These are phyloP conservation scores for Moesziomyces sp. DNA, from an alignment of 1,284 basidiomycete genomes.

Conservation along the genomic window DNA sequence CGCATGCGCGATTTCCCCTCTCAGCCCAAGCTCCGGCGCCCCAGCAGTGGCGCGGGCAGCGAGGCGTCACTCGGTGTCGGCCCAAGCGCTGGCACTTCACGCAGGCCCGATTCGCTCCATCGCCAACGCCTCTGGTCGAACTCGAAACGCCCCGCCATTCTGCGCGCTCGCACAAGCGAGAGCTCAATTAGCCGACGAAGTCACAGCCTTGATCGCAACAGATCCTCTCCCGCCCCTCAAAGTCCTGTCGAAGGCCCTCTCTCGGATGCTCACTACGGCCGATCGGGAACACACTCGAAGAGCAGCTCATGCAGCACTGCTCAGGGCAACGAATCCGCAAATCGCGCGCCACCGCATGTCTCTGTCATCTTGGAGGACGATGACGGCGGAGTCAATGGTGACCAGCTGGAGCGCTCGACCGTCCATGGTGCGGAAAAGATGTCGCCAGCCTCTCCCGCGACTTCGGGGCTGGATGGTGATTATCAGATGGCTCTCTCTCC, in stretches of 20 bases:
- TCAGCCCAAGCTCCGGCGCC: constrained; percentile 12
- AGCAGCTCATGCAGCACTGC: constrained; percentile 32
- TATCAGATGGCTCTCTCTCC: constrained; percentile 22
- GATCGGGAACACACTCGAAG: constrained; percentile 28
- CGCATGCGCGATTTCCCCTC: constrained; percentile 14
- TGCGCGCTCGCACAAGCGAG: constrained; percentile 36
- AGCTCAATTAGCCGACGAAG: constrained; percentile 29
- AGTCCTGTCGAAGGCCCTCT: constrained; percentile 19
- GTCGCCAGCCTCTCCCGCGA: not conserved
- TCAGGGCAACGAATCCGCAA: constrained; percentile 11
- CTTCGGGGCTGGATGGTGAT: constrained; percentile 2
- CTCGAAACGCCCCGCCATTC: constrained; percentile 27
- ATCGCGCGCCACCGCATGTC: constrained; percentile 23
- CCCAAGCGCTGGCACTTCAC: constrained; percentile 6
- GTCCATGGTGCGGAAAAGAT: not conserved
- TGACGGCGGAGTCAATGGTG: constrained; percentile 11
- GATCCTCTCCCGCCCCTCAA: constrained; percentile 14
- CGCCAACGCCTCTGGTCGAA: constrained; percentile 37
- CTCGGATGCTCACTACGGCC: constrained; percentile 5
- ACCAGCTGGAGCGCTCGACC: constrained; percentile 1
- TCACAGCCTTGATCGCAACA: constrained; percentile 23
- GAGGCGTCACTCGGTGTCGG: constrained; percentile 25
- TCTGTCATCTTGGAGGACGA: constrained; percentile 39
- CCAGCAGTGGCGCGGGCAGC: constrained; percentile 28
- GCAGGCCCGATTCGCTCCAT: constrained; percentile 21